These are phyloP conservation scores for Teunomyces tritomae DNA, from an alignment of 805 yeast genomes.

Conservation along the genomic window DNA sequence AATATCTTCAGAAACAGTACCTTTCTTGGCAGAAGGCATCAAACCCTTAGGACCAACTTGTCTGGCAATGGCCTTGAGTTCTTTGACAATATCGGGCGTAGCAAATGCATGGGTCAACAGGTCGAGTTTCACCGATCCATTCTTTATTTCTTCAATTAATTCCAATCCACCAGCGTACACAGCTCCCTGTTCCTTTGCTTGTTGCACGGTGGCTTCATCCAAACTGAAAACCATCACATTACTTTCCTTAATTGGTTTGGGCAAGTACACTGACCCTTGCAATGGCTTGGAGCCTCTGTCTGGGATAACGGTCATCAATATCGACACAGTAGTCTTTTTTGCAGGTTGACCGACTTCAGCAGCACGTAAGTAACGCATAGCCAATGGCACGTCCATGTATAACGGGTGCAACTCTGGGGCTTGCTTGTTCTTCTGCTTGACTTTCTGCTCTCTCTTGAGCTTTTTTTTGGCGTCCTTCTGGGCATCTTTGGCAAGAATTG, in stretches of 20 bases:
- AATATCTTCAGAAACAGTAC: constrained; percentile 76
- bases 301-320: constrained; percentile 61
- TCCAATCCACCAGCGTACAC: constrained; percentile 67
- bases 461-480: constrained; percentile 20
- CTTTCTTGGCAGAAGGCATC: constrained; percentile 83
- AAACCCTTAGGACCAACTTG: constrained; percentile 84
- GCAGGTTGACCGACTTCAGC: constrained; percentile 84
- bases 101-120: constrained; percentile 74
- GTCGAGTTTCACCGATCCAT: constrained; percentile 47
- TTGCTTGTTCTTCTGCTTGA: constrained; percentile 24
- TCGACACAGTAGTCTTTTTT: constrained; percentile 61
- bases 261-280: constrained; percentile 68
- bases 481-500: constrained; percentile 4
- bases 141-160: constrained; percentile 58
- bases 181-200: constrained; percentile 61
- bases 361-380: constrained; percentile 79
- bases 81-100: constrained; percentile 73
- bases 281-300: constrained; percentile 78
- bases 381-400: constrained; percentile 68
- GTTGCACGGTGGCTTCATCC: constrained; percentile 48
- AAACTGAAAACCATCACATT: constrained; percentile 68
- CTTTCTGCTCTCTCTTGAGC: constrained; percentile 22
- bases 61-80: constrained; percentile 68
- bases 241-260: constrained; percentile 66
- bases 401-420: constrained; percentile 49